Evolutionary conservation across 2,329 filamentous ascomycete genomes (phyloP), one percentile per base, ranked within the genome.

Genomic region (Ambrosiella beaveri): DNA sequence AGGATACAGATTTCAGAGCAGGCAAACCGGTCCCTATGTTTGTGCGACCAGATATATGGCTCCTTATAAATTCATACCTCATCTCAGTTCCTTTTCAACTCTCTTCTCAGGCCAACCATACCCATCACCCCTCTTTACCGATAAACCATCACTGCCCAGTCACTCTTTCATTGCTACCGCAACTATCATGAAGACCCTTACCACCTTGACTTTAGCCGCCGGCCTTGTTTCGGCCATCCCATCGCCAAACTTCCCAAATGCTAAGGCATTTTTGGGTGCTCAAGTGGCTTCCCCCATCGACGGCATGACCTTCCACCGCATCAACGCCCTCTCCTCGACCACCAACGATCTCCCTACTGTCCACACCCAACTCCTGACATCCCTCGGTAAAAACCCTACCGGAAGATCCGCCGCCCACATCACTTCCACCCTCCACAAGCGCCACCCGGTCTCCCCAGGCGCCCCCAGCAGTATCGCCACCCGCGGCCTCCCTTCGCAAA

Each of bases 281-380:
- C 53, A 56, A 36, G 13, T 72, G 12, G 66, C 66, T 6, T 65
- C 65, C 60, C 66, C 69, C 12, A 64, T 73, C 56, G 70, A 71
- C 35, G 71, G 69, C 7, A 63, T 73, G 61, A 65, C 63, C 27
- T 72, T 73, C 58, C 64, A 71, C 60, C 64, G 67, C 39, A 64
- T 65, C 59, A 68, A 66, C 49, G 67, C 66, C 1, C 13, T 65
- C 27, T 58, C 64, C 1, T 44, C 62, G 12, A 65, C 66, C 7
- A 65, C 63, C 0, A 54, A 58, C 4, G 71, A 73, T 37, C 62
- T 62, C 7, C 61, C 63, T 4, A 65, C 68, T 0, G 55, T 62
- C 27, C 66, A 64, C 7, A 65, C 67, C 27, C 72, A 72, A 8
- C 65, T 65, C 35, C 66, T 74, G 35, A 66, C 64, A 53, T 65